Evolutionary conservation across 495 filamentous ascomycete genomes (phyloP).

Genomic region (Lepidopterella palustris): DNA sequence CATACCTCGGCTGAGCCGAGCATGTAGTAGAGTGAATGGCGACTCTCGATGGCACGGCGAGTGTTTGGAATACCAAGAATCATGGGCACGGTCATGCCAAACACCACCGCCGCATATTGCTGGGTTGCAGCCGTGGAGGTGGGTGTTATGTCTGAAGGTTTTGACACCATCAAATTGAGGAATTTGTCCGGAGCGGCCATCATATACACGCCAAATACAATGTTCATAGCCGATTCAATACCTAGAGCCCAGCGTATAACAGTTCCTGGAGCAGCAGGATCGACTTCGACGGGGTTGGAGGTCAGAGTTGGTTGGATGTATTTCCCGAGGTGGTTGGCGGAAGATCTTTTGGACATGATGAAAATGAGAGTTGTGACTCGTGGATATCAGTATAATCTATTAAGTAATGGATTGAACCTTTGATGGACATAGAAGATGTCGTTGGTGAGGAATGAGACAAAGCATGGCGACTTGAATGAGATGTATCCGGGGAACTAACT

Average conservation of each 20-base stretch:
- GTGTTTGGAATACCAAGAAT: slow-evolving; percentile 21
- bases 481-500: too few species aligned
- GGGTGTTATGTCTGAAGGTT: slow-evolving; percentile 17
- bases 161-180: slow-evolving; percentile 13
- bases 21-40: slow-evolving; percentile 16
- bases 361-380: too few species aligned
- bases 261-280: slow-evolving; percentile 12
- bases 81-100: slow-evolving; percentile 17
- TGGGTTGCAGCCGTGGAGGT: slow-evolving; percentile 8
- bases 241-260: slow-evolving; percentile 9
- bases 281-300: too few species aligned
- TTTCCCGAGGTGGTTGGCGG: not conserved
- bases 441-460: too few species aligned
- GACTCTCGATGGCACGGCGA: slow-evolving; percentile 15
- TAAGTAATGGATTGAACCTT: too few species aligned
- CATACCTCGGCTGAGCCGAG: slow-evolving; percentile 15
- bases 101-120: slow-evolving; percentile 11
- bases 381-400: too few species aligned
- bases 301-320: slow-evolving; percentile 11
- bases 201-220: slow-evolving; percentile 8
- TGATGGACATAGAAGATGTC: too few species aligned
- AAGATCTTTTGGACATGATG: not conserved
- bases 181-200: slow-evolving; percentile 12
- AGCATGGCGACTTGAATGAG: too few species aligned
- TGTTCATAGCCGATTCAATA: slow-evolving; percentile 14